A percentile compares a stretch with the other conserved stretches of the same genome.
Evolutionary conservation across 768 basidiomycete genomes (phyloP).

Genomic region (Guyanaporus albipodus): DNA sequence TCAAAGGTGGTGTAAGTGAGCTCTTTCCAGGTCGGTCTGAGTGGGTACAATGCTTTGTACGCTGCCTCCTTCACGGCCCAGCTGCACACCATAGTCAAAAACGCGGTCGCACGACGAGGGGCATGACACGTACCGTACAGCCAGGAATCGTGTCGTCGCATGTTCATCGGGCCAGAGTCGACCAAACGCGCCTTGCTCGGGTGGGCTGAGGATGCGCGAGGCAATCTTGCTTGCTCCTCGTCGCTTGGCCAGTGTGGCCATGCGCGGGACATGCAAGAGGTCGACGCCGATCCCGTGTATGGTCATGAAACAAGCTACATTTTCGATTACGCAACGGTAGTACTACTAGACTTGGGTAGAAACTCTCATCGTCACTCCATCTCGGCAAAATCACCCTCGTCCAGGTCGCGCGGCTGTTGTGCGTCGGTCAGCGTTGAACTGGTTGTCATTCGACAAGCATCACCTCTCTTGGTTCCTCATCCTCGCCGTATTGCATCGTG

Average conservation of each 20-base stretch:
- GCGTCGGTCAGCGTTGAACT: slow-evolving; percentile 10
- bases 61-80: slow-evolving; percentile 85
- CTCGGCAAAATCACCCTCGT: slow-evolving; percentile 86
- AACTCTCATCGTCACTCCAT: too few relatives aligned
- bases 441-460: slow-evolving; percentile 15
- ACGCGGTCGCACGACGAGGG: background rate
- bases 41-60: slow-evolving; percentile 80
- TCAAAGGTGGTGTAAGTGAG: slow-evolving; percentile 45
- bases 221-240: slow-evolving; percentile 47
- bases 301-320: slow-evolving; percentile 40
- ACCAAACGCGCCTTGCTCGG: slow-evolving; percentile 38
- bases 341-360: too few relatives aligned
- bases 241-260: slow-evolving; percentile 50
- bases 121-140: slow-evolving; percentile 61
- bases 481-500: slow-evolving; percentile 98
- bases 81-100: slow-evolving; percentile 38
- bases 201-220: slow-evolving; percentile 55
- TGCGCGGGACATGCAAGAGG: slow-evolving; percentile 64
- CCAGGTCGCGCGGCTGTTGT: slow-evolving; percentile 81
- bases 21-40: slow-evolving; percentile 71
- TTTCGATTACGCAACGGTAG: too few relatives aligned
- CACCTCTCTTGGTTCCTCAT: slow-evolving; percentile 97
- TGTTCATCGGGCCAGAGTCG: slow-evolving; percentile 10
- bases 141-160: slow-evolving; percentile 48
- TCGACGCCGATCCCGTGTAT: slow-evolving; percentile 78